These are phyloP conservation scores for Gonapodya sp. DNA, from an alignment of 192 early-diverging fungal genomes.

Conservation along the genomic window DNA sequence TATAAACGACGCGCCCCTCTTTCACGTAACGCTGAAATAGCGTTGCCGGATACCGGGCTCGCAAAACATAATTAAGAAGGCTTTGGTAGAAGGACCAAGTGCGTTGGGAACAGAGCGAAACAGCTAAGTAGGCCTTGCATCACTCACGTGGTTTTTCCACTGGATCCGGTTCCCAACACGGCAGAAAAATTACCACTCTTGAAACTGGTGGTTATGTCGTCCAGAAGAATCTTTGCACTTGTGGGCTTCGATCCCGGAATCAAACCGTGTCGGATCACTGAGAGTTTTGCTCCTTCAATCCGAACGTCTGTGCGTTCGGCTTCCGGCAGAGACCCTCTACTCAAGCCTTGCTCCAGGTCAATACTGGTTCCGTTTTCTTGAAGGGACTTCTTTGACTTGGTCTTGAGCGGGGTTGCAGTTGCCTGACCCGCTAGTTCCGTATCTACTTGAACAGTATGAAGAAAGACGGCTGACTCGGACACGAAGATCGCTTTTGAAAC, in stretches of 20 bases:
- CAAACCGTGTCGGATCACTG: background rate
- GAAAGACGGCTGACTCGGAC: background rate
- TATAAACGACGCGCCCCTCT: conserved; percentile 43
- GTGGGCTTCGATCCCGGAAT: background rate
- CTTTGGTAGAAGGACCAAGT: too few relatives aligned
- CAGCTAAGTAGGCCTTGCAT: too few relatives aligned
- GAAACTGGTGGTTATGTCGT: background rate
- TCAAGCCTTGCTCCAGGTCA: background rate
- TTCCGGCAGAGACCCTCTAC: background rate
- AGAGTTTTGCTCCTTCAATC: background rate
- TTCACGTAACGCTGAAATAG: background rate
- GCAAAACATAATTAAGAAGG: background rate
- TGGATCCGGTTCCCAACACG: background rate
- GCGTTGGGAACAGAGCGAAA: too few relatives aligned
- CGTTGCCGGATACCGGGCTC: background rate
- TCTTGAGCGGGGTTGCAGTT: background rate
- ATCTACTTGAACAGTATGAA: background rate
- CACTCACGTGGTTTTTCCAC: conserved; percentile 2
- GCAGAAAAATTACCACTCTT: background rate
- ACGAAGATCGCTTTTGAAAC: too few relatives aligned
- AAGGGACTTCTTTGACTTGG: background rate
- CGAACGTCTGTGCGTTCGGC: background rate
- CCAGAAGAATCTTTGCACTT: background rate
- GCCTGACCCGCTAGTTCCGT: background rate
- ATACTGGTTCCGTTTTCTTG: background rate